Percentiles rank a stretch among this genome's conserved stretches.
Conservation (phyloP, 345 rosid species). For the Punica granatum region DNA sequence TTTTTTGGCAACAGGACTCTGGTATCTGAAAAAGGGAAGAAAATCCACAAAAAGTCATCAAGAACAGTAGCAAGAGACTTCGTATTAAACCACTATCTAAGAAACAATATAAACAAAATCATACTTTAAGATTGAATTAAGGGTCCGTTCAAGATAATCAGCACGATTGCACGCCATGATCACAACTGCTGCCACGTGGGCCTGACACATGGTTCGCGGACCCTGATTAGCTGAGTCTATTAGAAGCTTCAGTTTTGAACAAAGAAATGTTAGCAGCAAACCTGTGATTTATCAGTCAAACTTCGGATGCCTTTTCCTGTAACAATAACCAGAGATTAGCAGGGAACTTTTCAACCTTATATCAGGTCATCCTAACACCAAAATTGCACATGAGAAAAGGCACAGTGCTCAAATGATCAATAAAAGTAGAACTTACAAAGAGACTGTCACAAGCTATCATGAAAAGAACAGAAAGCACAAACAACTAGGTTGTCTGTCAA, state of each 20-base stretch:
- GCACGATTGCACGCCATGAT: conserved; percentile 99
- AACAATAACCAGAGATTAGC: conserved; percentile 22
- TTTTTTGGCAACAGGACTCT: conserved; percentile 59
- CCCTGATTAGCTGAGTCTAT: conserved; percentile 9
- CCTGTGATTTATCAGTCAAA: conserved; percentile 49
- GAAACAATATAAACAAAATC: conserved; percentile 10
- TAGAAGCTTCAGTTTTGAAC: conserved; percentile 5
- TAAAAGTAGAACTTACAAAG: not conserved
- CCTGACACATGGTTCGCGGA: conserved; percentile 33
- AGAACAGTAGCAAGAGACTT: not conserved
- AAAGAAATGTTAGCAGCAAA: conserved; percentile 12
- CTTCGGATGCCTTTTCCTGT: conserved; percentile 65
- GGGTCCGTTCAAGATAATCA: conserved; percentile 87
- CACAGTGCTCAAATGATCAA: not conserved
- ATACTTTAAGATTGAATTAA: conserved; percentile 70
- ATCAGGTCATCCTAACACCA: not conserved
- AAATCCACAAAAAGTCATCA: conserved; percentile 8
- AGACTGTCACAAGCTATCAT: not conserved
- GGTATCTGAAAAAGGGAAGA: conserved; percentile 46
- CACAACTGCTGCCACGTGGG: conserved; percentile 84
- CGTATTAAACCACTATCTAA: not conserved
- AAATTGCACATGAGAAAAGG: not conserved
- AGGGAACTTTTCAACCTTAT: not conserved
- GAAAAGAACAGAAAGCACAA: not conserved
- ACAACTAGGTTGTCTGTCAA: not conserved